These are phyloP conservation scores for Nothophaeocryptopus gaeumannii DNA, from an alignment of 2,329 filamentous ascomycete species.

Conservation along the genomic window DNA sequence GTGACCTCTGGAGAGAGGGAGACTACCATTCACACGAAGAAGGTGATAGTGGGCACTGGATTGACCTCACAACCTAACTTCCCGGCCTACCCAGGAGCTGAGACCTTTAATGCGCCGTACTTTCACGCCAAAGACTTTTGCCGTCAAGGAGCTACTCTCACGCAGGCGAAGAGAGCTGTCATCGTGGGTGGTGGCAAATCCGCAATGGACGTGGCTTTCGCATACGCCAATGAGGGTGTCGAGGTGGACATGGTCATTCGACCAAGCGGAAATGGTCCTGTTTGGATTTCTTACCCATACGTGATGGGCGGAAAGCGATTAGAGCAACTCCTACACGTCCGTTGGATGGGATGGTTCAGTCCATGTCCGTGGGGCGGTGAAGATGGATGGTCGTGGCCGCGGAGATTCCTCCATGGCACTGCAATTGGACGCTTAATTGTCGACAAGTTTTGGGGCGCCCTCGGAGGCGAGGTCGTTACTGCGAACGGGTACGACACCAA, in stretches of 20 bases:
- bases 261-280: constrained; percentile 57
- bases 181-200: constrained; percentile 63
- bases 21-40: constrained; percentile 47
- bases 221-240: constrained; percentile 51
- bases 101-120: constrained; percentile 52
- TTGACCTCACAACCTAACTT: constrained; percentile 58
- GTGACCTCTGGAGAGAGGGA: constrained; percentile 21
- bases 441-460: constrained; percentile 55
- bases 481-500: constrained; percentile 47
- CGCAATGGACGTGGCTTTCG: constrained; percentile 62
- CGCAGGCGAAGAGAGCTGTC: constrained; percentile 43
- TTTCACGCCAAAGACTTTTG: constrained; percentile 58
- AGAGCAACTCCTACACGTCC: constrained; percentile 65
- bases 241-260: constrained; percentile 59
- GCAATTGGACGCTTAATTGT: constrained; percentile 56
- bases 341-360: constrained; percentile 69
- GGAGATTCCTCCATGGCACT: constrained; percentile 58
- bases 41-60: constrained; percentile 62
- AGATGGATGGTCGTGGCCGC: constrained; percentile 55
- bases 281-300: constrained; percentile 59
- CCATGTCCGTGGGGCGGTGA: constrained; percentile 69
- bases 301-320: constrained; percentile 66
- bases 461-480: constrained; percentile 54
- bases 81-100: constrained; percentile 51
- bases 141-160: constrained; percentile 37